Percentiles rank a stretch among this genome's conserved stretches.
Conservation (phyloP, 2,329 filamentous ascomycete species). For the Penicillium concentricum region DNA sequence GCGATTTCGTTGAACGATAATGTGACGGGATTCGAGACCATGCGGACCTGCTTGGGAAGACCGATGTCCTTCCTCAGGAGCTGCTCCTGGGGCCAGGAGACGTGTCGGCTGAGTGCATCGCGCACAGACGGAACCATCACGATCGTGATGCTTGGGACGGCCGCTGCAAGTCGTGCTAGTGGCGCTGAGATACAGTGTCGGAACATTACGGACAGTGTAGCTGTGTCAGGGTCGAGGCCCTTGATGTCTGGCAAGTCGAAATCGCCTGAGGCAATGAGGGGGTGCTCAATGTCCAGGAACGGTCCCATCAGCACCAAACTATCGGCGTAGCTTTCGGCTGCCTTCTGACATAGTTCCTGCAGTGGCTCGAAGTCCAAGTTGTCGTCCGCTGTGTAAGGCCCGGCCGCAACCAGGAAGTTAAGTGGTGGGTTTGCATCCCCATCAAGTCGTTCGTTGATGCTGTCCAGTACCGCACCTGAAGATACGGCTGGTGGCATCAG, state of each 20-base stretch:
- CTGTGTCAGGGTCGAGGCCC: constrained; percentile 69
- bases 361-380: constrained; percentile 89
- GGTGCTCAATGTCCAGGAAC: constrained; percentile 90
- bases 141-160: constrained; percentile 76
- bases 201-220: constrained; percentile 81
- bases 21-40: constrained; percentile 89
- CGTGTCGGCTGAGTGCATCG: constrained; percentile 76
- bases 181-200: constrained; percentile 72
- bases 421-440: constrained; percentile 65
- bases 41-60: constrained; percentile 70
- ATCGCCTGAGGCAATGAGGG: constrained; percentile 76
- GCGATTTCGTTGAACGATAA: constrained; percentile 84
- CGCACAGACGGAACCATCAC: constrained; percentile 80
- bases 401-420: constrained; percentile 73
- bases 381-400: constrained; percentile 89
- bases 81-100: constrained; percentile 79
- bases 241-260: constrained; percentile 71
- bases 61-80: constrained; percentile 71
- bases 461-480: constrained; percentile 61
- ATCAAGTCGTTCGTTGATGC: constrained; percentile 68
- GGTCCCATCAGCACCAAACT: constrained; percentile 78
- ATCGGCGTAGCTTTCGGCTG: constrained; percentile 73
- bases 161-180: constrained; percentile 66
- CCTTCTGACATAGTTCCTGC: constrained; percentile 74
- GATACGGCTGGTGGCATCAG: constrained; percentile 74